Evolutionary conservation across 805 yeast species (phyloP).

Genomic region (Saturnispora quitensis): DNA sequence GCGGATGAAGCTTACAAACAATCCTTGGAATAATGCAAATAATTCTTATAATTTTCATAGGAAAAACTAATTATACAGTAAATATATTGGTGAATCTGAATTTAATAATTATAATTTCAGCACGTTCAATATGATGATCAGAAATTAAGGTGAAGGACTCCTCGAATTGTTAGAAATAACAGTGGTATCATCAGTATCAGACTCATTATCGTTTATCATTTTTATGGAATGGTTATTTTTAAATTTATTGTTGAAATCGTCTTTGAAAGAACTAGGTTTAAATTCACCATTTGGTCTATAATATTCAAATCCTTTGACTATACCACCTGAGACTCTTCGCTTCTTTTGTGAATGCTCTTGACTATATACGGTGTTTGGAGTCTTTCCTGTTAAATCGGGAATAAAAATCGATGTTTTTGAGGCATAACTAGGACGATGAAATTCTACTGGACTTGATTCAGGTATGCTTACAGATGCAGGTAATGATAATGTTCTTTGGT

Average conservation of each 20-base stretch:
- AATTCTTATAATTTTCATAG: not conserved
- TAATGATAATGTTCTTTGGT: slow-evolving; percentile 32
- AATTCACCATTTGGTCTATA: not conserved
- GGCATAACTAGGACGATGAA: slow-evolving; percentile 14
- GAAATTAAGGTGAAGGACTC: not conserved
- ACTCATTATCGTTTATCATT: not conserved
- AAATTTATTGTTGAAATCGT: too few species aligned
- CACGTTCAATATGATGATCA: not conserved
- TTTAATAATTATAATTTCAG: not conserved
- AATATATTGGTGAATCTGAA: not conserved
- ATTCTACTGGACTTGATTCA: slow-evolving; percentile 24
- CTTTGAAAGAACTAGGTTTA: not conserved
- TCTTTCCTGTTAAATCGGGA: slow-evolving; percentile 11
- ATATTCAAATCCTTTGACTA: slow-evolving; percentile 6
- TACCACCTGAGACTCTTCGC: not conserved
- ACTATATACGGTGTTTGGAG: not conserved
- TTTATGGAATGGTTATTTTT: not conserved
- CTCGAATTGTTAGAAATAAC: not conserved
- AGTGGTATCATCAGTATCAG: slow-evolving; percentile 4
- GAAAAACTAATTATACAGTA: not conserved
- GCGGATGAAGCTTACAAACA: slow-evolving; percentile 40
- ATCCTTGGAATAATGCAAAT: not conserved
- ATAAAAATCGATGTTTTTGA: slow-evolving; percentile 24
- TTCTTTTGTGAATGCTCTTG: not conserved
- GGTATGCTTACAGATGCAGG: slow-evolving; percentile 31